Base-by-base conservation (phyloP, 768 basidiomycete genomes). In the Austroboletus eburneus region DNA sequence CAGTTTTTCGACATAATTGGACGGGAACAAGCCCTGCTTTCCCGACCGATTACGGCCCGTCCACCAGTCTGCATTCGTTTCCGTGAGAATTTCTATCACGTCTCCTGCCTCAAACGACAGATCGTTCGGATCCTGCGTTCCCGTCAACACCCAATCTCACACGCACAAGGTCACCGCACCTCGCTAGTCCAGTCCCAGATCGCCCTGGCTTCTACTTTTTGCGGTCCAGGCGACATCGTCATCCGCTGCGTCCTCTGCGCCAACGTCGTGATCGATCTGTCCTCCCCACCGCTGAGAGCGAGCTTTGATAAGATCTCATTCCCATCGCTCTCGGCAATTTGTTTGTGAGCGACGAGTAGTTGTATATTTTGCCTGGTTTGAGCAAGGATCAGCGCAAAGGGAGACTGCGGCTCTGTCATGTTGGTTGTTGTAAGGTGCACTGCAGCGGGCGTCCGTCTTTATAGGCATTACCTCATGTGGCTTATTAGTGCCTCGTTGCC, bases 1-100 rank as follows among this genome's bases (percentile, higher is more conserved):
- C 36, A 85, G 46, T 59, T 73, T 85, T 64, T 88, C 81, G 35
- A 89, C 85, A 45, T 89, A 85, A 54, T 76, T 77, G 18, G 84
- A 76, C 0, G 91, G 91, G 73, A 94, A 89, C 36, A 92, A 67
- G 3, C 86, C 91, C 39, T 83, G 75, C 44, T 69, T 75, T 20
- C 82, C 83, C 23, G 82, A 73, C 34, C 54, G 55, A 53, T 76
- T 58, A 50, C 72, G 72, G n/a, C 91, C 91, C 27, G 76, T 85
- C 90, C 90, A 95, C 91, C 91, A 93, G 61, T 93, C 91, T 1
- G 74, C 70, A 51, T 92, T 91, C n/a, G 80, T 86, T 62, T 93
- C 89, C 49, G 84, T 77, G 39, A 88, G 67, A 49, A 95, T 76
- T 49, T 90, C 86, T 48, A 95, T 81, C 30, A 83, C 69, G 46